Evolutionary conservation across 2,329 filamentous ascomycete genomes (phyloP).

Genomic region (Cercospora sesami): DNA sequence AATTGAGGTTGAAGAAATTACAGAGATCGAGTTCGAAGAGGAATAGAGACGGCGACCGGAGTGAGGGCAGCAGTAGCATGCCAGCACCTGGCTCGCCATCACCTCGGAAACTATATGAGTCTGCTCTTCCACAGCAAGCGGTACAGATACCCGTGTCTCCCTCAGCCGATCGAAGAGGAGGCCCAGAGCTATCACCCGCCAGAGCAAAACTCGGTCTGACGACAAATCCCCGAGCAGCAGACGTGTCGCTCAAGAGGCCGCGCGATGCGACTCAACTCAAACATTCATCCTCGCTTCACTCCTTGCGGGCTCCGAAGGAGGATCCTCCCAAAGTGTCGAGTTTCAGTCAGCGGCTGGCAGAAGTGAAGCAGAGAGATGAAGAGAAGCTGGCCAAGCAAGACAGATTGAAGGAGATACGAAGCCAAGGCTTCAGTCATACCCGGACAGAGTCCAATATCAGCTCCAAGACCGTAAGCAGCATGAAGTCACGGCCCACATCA

Average conservation of each 20-base stretch:
- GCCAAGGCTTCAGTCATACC: slow-evolving; percentile 35
- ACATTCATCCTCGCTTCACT: slow-evolving; percentile 22
- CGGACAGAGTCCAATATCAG: slow-evolving; percentile 11
- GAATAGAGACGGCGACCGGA: slow-evolving; percentile 9
- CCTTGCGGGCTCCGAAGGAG: slow-evolving; percentile 14
- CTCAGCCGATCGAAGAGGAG: slow-evolving; percentile 50
- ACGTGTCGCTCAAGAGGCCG: slow-evolving; percentile 80
- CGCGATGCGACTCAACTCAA: slow-evolving; percentile 36
- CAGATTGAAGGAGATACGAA: slow-evolving; percentile 46
- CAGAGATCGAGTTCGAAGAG: slow-evolving; percentile 45
- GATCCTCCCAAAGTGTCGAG: slow-evolving; percentile 43
- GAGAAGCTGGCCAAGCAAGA: slow-evolving; percentile 48
- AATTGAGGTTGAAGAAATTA: slow-evolving; percentile 81
- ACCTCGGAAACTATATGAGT: slow-evolving; percentile 29
- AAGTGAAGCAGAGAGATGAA: slow-evolving; percentile 54
- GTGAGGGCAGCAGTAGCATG: slow-evolving; percentile 17
- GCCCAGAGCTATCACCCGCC: slow-evolving; percentile 68
- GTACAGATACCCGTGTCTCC: slow-evolving; percentile 79
- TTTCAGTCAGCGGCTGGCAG: slow-evolving; percentile 84
- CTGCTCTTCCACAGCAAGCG: slow-evolving; percentile 25
- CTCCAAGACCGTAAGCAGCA: slow-evolving; percentile 5
- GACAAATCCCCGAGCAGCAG: slow-evolving; percentile 75
- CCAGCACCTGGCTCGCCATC: slow-evolving; percentile 21
- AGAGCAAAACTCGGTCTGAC: slow-evolving; percentile 83
- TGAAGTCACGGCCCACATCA: slow-evolving; percentile 20